Conservation (phyloP, 2,329 filamentous ascomycete genomes). For the Cordyceps farinosa region DNA sequence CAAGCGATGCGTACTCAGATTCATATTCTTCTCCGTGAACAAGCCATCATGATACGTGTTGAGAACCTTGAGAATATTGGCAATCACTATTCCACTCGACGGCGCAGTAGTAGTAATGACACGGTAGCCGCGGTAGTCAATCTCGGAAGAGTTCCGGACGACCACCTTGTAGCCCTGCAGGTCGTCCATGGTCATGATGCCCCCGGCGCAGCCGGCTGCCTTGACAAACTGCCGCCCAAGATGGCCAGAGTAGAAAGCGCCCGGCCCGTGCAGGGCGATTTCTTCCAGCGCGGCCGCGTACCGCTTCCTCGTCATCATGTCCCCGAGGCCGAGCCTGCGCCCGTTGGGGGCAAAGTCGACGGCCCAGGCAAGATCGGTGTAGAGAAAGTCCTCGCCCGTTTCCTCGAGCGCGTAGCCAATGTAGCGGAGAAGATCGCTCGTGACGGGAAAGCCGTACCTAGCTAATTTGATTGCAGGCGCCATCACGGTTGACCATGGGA, state of each 20-base stretch:
- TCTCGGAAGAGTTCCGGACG: slow-evolving; percentile 56
- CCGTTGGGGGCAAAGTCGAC: slow-evolving; percentile 81
- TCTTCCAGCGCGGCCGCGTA: slow-evolving; percentile 70
- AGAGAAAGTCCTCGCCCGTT: slow-evolving; percentile 55
- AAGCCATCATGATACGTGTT: slow-evolving; percentile 63
- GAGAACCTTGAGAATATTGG: slow-evolving; percentile 69
- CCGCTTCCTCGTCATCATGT: slow-evolving; percentile 69
- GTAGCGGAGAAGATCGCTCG: slow-evolving; percentile 65
- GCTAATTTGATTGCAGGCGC: slow-evolving; percentile 69
- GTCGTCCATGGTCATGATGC: slow-evolving; percentile 73
- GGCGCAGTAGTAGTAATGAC: slow-evolving; percentile 66
- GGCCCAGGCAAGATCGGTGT: slow-evolving; percentile 70
- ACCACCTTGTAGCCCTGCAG: slow-evolving; percentile 68
- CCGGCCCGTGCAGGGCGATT: slow-evolving; percentile 61
- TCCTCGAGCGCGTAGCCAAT: slow-evolving; percentile 53
- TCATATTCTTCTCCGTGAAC: slow-evolving; percentile 48
- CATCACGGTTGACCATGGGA: slow-evolving; percentile 65
- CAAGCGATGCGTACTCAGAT: slow-evolving; percentile 68
- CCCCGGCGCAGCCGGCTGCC: slow-evolving; percentile 59
- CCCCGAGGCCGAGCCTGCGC: slow-evolving; percentile 58
- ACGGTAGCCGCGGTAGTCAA: slow-evolving; percentile 66
- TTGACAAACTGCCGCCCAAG: slow-evolving; percentile 68
- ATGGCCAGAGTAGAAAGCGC: slow-evolving; percentile 66
- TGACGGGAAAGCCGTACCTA: slow-evolving; percentile 69
- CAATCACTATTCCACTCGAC: slow-evolving; percentile 66